A percentile compares a stretch with the other conserved stretches of the same genome.
Conservation (phyloP, 2,329 filamentous ascomycete species). For the Boeremia lycopersici region DNA sequence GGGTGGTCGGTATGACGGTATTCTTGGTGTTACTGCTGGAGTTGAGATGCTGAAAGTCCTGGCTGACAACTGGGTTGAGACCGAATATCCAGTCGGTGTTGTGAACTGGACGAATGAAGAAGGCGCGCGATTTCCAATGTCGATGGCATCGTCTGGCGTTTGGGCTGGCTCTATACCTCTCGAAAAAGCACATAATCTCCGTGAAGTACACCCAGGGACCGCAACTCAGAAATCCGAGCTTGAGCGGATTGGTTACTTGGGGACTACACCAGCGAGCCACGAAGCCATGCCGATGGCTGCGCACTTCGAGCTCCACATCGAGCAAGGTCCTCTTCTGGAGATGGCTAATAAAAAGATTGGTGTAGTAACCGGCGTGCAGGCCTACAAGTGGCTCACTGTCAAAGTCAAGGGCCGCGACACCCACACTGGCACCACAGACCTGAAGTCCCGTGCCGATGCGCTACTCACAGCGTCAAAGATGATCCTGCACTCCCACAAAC, state of each 20-base stretch:
- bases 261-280: constrained; percentile 62
- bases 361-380: constrained; percentile 74
- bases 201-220: constrained; percentile 65
- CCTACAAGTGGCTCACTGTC: constrained; percentile 75
- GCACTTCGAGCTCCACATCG: constrained; percentile 85
- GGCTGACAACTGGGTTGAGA: constrained; percentile 70
- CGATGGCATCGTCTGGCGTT: constrained; percentile 76
- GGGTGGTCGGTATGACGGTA: constrained; percentile 76
- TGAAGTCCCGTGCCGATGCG: constrained; percentile 69
- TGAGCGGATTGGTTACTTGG: constrained; percentile 73
- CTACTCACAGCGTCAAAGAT: constrained; percentile 70
- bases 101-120: constrained; percentile 87
- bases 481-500: constrained; percentile 68
- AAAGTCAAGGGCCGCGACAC: constrained; percentile 70
- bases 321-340: constrained; percentile 80
- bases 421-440: constrained; percentile 77
- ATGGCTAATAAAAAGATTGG: constrained; percentile 67
- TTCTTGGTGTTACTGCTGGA: constrained; percentile 74
- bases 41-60: constrained; percentile 74
- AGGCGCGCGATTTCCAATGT: constrained; percentile 77
- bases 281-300: constrained; percentile 70
- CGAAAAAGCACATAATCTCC: constrained; percentile 63
- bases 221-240: constrained; percentile 72
- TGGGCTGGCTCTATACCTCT: constrained; percentile 74
- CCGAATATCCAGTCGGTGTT: constrained; percentile 73